These are phyloP conservation scores for Gyrodon lividus DNA, from an alignment of 768 basidiomycete species.

Conservation along the genomic window DNA sequence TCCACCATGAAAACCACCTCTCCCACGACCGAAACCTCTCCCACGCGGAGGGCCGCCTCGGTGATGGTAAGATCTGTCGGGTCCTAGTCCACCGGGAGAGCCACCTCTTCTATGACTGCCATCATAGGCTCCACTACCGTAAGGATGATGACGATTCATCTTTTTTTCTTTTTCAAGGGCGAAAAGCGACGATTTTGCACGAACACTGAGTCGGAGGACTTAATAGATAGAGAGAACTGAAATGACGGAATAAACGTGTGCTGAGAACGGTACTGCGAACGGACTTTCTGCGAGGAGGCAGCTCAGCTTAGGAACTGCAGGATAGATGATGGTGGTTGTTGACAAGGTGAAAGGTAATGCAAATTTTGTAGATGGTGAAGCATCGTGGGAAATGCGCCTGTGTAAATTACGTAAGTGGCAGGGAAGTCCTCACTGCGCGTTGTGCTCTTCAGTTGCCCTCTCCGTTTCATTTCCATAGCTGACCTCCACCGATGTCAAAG, in stretches of 20 bases:
- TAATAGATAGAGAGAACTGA: conserved; percentile 22
- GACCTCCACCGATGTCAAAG: conserved; percentile 70
- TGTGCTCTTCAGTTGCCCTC: conserved; percentile 18
- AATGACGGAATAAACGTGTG: conserved; percentile 18
- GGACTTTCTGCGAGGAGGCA: conserved; percentile 20
- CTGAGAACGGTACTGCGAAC: conserved; percentile 16
- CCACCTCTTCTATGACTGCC: conserved; percentile 61
- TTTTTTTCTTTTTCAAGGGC: conserved; percentile 28
- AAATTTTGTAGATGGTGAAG: conserved; percentile 34
- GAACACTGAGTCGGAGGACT: conserved; percentile 27
- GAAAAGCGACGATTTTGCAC: conserved; percentile 22
- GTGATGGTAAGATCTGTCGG: conserved; percentile 67
- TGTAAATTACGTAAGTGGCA: conserved; percentile 24
- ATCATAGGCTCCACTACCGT: conserved; percentile 64
- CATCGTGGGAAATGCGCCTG: conserved; percentile 23
- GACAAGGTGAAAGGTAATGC: conserved; percentile 21
- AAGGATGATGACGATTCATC: conserved; percentile 93
- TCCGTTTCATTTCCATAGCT: conserved; percentile 24
- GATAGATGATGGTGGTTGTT: conserved; percentile 39
- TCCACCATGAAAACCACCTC: conserved; percentile 52
- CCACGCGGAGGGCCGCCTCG: conserved; percentile 55
- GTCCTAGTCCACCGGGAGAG: conserved; percentile 62
- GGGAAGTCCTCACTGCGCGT: conserved; percentile 18
- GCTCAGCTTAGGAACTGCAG: conserved; percentile 26
- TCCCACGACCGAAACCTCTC: conserved; percentile 52